Percentiles rank a stretch among this genome's conserved stretches.
These are phyloP conservation scores for Colletotrichum sp. DNA, from an alignment of 2,329 filamentous ascomycete species.

Conservation along the genomic window DNA sequence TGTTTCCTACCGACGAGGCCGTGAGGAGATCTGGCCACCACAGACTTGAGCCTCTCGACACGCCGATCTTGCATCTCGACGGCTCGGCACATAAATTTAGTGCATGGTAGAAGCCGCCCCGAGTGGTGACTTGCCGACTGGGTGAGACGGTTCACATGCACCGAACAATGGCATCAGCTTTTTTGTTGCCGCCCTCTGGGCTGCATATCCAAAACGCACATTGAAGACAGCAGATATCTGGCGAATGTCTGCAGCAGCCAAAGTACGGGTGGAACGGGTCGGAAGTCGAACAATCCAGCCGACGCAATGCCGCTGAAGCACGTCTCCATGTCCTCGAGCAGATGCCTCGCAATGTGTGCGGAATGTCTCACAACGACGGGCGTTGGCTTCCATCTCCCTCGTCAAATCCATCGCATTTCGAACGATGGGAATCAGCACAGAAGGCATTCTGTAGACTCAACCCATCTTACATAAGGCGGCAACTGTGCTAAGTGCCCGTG, in stretches of 20 bases:
- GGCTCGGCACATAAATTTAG: conserved; percentile 1
- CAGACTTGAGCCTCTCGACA: neutral
- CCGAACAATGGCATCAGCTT: neutral
- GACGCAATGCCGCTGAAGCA: neutral
- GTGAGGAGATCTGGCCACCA: neutral
- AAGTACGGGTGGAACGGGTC: neutral
- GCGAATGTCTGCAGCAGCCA: neutral
- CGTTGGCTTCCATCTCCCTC: neutral
- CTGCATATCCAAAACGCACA: neutral
- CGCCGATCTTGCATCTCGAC: neutral
- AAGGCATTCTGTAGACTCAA: neutral
- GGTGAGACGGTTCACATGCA: neutral
- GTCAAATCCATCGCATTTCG: neutral
- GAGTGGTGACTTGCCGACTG: neutral
- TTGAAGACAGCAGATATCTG: neutral
- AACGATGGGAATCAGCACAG: neutral
- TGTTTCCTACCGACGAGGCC: neutral
- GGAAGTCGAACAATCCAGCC: neutral
- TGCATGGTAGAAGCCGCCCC: neutral
- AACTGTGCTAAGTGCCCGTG: neutral
- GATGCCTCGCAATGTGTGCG: neutral
- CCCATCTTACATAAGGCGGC: neutral
- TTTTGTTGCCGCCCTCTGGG: neutral
- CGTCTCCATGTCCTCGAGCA: neutral
- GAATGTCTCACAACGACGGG: conserved; percentile 16